Conservation (phyloP, 352 stramenopile species). For the Thalassiosira ordinaria region DNA sequence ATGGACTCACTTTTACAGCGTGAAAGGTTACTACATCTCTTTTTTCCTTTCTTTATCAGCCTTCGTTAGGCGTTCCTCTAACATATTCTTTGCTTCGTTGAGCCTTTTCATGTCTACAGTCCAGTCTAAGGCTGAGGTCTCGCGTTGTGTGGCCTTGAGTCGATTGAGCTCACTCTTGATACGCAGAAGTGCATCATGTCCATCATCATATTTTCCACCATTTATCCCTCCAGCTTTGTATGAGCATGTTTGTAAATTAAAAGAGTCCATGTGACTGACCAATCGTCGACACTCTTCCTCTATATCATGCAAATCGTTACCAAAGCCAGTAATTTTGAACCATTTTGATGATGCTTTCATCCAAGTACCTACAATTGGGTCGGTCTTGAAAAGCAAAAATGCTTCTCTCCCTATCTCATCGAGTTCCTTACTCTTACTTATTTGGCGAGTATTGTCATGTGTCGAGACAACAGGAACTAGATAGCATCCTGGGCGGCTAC, state of each 20-base stretch:
- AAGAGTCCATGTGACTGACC: neutral
- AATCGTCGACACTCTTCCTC: neutral
- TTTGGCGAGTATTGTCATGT: neutral
- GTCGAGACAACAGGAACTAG: slow-evolving; percentile 4
- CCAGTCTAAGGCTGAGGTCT: too few species aligned
- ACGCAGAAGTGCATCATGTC: neutral
- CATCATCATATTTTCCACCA: neutral
- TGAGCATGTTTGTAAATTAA: neutral
- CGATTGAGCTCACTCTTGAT: neutral
- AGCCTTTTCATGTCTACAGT: neutral
- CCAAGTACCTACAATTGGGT: neutral
- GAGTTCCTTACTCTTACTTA: neutral
- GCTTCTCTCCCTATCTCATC: neutral
- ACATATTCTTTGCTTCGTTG: neutral
- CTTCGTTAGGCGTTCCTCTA: too few species aligned
- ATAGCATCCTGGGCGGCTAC: neutral
- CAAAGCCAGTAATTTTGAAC: neutral
- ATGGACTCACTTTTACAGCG: too few species aligned
- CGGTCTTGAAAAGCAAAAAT: neutral
- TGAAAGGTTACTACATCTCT: too few species aligned
- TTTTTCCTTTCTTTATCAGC: too few species aligned
- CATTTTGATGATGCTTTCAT: neutral
- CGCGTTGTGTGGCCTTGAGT: neutral
- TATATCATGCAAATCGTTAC: neutral
- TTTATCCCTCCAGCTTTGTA: neutral